phyloP scores from a whole-genome alignment of 257 asterid species.

The Gentiana straminea region DNA sequence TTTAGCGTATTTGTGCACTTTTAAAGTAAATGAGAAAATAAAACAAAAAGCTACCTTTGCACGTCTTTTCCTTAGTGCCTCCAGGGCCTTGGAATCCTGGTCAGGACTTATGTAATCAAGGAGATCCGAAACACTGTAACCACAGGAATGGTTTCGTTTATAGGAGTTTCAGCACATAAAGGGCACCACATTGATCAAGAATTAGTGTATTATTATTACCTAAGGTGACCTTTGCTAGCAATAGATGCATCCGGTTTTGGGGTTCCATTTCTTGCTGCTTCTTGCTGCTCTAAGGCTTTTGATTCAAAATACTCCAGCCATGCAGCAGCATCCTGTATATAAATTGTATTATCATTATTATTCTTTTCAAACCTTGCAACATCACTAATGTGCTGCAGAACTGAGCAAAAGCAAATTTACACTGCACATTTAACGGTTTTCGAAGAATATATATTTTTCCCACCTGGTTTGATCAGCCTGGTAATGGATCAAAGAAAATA shows the following conservation, averaged over 20 bases:
- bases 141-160: constrained; percentile 24
- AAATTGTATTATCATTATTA: constrained; percentile 1
- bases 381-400: no score
- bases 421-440: no score
- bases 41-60: constrained; percentile 48
- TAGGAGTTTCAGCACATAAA: constrained; percentile 13
- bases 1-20: no score
- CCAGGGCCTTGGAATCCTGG: constrained; percentile 61
- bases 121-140: constrained; percentile 94
- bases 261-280: constrained; percentile 88
- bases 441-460: no score
- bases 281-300: constrained; percentile 97
- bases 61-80: constrained; percentile 72
- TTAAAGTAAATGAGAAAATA: no score
- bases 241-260: constrained; percentile 96
- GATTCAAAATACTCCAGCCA: constrained; percentile 99
- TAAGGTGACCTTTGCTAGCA: constrained; percentile 98
- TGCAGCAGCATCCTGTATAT: constrained; percentile 96
- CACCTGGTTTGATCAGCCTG: background rate
- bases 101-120: constrained; percentile 88
- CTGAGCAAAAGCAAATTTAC: no score
- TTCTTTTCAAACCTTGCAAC: no score
- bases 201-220: constrained; percentile 52
- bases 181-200: constrained; percentile 28
- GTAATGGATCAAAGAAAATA: constrained; percentile 5